Conservation (phyloP, 164 flowering plant genomes). For the Vitis rotundifolia region DNA sequence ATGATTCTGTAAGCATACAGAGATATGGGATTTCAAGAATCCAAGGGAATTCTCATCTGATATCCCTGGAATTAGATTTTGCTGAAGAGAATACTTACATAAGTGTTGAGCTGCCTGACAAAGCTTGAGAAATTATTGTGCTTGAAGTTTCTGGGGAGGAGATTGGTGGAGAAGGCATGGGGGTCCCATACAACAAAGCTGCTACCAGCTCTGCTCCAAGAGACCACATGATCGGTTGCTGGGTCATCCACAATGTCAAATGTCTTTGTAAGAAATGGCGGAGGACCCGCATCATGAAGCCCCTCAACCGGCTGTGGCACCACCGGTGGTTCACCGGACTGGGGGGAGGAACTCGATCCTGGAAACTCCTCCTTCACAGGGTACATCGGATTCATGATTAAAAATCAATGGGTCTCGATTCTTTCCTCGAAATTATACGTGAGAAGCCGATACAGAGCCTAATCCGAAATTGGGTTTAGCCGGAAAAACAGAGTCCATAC, state of each 20-base stretch:
- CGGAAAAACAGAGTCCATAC: neutral
- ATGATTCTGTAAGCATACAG: neutral
- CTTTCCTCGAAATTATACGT: neutral
- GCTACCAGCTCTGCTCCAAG: slow-evolving; percentile 57
- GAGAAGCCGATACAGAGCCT: neutral
- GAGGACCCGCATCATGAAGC: slow-evolving; percentile 60
- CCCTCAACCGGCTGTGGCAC: slow-evolving; percentile 54
- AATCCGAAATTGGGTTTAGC: neutral
- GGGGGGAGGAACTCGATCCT: slow-evolving; percentile 24
- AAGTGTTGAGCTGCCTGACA: slow-evolving; percentile 70
- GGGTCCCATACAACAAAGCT: slow-evolving; percentile 76
- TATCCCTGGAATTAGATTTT: too few relatives aligned
- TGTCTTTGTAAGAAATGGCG: slow-evolving; percentile 68
- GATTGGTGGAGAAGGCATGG: slow-evolving; percentile 44
- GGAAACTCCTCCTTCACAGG: slow-evolving; percentile 39
- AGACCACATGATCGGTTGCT: slow-evolving; percentile 38
- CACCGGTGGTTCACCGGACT: slow-evolving; percentile 12
- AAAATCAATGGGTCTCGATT: neutral
- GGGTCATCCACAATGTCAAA: slow-evolving; percentile 72
- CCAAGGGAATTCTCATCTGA: neutral
- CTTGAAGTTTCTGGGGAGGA: slow-evolving; percentile 59
- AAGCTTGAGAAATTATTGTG: slow-evolving; percentile 67
- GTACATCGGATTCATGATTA: slow-evolving; percentile 22
- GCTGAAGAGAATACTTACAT: slow-evolving; percentile 37
- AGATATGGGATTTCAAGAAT: neutral